A percentile compares a stretch with the other conserved stretches of the same genome.
phyloP scores from a whole-genome alignment of 179 eudicot species.

The Corrigiola litoralis region DNA sequence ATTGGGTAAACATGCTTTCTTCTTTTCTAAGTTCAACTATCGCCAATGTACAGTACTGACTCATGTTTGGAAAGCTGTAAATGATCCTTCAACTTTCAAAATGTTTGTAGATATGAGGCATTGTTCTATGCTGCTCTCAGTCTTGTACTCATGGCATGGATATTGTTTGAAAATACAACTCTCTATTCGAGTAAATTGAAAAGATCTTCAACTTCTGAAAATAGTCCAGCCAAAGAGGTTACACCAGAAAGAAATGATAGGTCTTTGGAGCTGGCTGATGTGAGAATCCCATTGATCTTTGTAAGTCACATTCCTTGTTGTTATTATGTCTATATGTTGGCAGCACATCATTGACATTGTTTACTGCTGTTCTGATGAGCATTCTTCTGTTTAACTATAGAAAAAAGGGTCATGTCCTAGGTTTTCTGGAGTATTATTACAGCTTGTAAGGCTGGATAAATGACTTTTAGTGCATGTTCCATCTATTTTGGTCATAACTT shows the following conservation, averaged over 20 bases:
- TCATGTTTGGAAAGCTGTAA: not conserved
- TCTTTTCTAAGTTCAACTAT: conserved; percentile 5
- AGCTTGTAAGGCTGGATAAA: not conserved
- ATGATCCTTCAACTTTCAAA: conserved; percentile 7
- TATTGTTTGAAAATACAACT: conserved; percentile 72
- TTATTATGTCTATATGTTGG: not conserved
- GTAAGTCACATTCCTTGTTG: conserved; percentile 44
- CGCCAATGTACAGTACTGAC: not conserved
- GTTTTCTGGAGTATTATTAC: too few relatives aligned
- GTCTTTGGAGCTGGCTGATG: conserved; percentile 67
- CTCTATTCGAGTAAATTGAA: conserved; percentile 40
- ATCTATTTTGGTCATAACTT: too few relatives aligned
- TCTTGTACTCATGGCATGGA: conserved; percentile 89
- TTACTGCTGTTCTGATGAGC: too few relatives aligned
- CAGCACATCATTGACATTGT: not conserved
- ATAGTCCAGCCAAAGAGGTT: conserved; percentile 32
- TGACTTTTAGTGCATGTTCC: not conserved
- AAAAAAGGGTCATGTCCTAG: too few relatives aligned
- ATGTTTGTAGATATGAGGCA: conserved; percentile 80
- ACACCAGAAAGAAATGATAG: conserved; percentile 43
- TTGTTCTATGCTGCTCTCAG: conserved; percentile 80
- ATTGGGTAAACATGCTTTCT: conserved; percentile 62
- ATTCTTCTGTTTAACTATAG: too few relatives aligned
- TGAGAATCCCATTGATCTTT: conserved; percentile 77
- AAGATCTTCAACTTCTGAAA: conserved; percentile 31